phyloP scores from a whole-genome alignment of 2,329 filamentous ascomycete species.

The Sarocladiaceae sp. region DNA sequence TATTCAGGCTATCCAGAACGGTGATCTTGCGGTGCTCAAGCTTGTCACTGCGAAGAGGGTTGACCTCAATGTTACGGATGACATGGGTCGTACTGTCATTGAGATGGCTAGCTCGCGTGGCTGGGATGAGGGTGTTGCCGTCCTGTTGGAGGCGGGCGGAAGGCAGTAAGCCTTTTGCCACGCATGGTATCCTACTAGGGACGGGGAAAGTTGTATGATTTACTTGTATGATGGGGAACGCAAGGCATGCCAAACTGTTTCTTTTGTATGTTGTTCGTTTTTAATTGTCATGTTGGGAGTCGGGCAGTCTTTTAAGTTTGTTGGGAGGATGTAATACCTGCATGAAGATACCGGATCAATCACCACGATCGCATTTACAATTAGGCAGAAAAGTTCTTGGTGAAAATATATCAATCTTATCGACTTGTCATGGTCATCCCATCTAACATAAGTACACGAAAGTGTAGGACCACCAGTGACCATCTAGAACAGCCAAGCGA shows the following conservation, averaged over 20 bases:
- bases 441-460: neutral
- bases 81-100: slow-evolving; percentile 47
- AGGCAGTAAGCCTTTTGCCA: neutral
- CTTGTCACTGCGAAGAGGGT: slow-evolving; percentile 46
- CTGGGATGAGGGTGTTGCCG: slow-evolving; percentile 52
- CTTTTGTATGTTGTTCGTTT: neutral
- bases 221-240: neutral
- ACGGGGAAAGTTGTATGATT: neutral
- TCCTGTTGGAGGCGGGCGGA: slow-evolving; percentile 28
- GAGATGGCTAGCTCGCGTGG: slow-evolving; percentile 55
- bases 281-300: neutral
- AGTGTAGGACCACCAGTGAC: neutral
- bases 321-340: neutral
- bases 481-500: slow-evolving; percentile 33
- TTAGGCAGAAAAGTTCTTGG: no score
- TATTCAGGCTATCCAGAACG: slow-evolving; percentile 63
- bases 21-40: slow-evolving; percentile 49
- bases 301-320: neutral
- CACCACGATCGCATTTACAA: no score
- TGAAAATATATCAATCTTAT: no score
- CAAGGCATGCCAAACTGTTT: neutral
- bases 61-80: slow-evolving; percentile 49
- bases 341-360: neutral
- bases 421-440: no score
- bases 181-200: no score